Percentiles rank a stretch among this genome's conserved stretches.
Evolutionary conservation across 148 eudicot species (phyloP).

Genomic region (Vaccinium myrtillus): DNA sequence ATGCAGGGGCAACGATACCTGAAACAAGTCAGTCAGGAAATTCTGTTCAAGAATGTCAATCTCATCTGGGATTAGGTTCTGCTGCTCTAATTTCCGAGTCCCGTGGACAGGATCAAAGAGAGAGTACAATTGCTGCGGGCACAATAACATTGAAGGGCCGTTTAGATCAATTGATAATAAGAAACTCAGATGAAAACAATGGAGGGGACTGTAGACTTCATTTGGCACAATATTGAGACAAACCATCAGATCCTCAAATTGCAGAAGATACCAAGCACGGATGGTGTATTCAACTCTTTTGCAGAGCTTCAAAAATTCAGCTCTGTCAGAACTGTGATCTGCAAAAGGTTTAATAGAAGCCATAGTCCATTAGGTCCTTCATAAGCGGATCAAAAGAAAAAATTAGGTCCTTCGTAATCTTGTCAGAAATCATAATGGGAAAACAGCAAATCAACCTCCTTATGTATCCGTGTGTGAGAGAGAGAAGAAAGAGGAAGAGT

Average conservation of each 20-base stretch:
- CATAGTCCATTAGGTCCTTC: background rate
- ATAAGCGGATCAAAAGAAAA: background rate
- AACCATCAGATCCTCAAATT: constrained; percentile 93
- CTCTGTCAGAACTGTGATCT: constrained; percentile 64
- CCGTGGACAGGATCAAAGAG: constrained; percentile 94
- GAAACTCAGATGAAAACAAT: background rate
- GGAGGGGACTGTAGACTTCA: background rate
- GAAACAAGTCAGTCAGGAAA: constrained; percentile 69
- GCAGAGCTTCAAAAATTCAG: constrained; percentile 76
- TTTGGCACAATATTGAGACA: background rate
- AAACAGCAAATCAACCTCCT: background rate
- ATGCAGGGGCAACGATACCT: constrained; percentile 42
- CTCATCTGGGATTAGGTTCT: constrained; percentile 65
- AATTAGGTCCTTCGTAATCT: background rate
- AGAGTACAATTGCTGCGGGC: constrained; percentile 53
- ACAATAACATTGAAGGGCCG: background rate
- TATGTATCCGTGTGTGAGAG: background rate
- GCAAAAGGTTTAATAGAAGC: constrained; percentile 14
- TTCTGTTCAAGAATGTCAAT: constrained; percentile 86
- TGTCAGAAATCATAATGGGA: background rate
- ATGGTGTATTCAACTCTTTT: constrained; percentile 83
- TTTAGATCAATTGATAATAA: background rate
- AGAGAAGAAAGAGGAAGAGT: background rate
- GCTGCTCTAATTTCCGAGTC: constrained; percentile 79
- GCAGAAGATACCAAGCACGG: constrained; percentile 84